phyloP scores from a whole-genome alignment of 345 rosid species.

The Chamaenerion angustifolium region DNA sequence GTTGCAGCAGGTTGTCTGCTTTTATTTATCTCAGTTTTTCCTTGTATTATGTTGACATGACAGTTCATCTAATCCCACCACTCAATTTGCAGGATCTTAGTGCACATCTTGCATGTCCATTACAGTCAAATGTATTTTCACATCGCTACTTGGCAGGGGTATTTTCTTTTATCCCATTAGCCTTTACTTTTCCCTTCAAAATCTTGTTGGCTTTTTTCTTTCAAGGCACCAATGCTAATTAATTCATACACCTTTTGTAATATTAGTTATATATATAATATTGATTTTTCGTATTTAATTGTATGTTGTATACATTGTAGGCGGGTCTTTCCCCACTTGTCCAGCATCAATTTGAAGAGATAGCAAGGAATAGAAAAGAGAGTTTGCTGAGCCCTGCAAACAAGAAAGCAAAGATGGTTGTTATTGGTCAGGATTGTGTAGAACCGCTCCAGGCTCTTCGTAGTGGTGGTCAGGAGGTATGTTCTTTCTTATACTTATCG shows the following conservation, averaged over 20 bases:
- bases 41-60: too few relatives aligned
- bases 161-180: conserved; percentile 7
- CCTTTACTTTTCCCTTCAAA: background rate
- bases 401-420: conserved; percentile 48
- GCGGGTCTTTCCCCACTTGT: conserved; percentile 58
- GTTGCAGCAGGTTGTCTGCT: conserved; percentile 49
- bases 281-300: too few relatives aligned
- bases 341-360: conserved; percentile 66
- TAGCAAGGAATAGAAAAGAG: conserved; percentile 31
- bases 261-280: background rate
- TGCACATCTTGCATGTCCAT: conserved; percentile 45
- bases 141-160: conserved; percentile 88
- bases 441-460: conserved; percentile 97
- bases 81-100: conserved; percentile 56
- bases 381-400: conserved; percentile 19
- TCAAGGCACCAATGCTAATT: background rate
- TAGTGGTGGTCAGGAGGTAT: conserved; percentile 56
- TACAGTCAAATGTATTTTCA: conserved; percentile 80
- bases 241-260: background rate
- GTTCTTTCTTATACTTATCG: background rate
- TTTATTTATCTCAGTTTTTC: conserved; percentile 7
- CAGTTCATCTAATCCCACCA: too few relatives aligned
- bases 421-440: conserved; percentile 70
- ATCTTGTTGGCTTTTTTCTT: background rate
- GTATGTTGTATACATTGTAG: conserved; percentile 14